phyloP scores from a whole-genome alignment of 2,329 filamentous ascomycete species.

The Colletotrichum sp. region DNA sequence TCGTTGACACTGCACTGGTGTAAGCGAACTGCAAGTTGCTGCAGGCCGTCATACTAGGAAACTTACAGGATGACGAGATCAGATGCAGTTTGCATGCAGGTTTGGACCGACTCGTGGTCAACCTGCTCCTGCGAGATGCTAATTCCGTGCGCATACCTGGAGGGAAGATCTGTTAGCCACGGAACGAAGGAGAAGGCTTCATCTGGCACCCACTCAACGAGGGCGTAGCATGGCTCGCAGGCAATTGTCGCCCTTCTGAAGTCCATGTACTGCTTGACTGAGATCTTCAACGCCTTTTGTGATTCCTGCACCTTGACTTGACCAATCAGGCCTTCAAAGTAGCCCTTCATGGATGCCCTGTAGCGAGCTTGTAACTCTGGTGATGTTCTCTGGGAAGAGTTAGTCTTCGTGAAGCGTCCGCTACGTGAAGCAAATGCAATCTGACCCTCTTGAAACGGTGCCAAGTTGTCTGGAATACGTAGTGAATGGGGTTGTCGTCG shows the following conservation, averaged over 20 bases:
- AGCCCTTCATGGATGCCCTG: neutral
- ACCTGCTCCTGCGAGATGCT: neutral
- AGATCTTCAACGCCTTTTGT: neutral
- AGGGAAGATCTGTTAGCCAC: neutral
- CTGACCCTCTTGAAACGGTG: neutral
- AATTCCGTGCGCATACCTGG: neutral
- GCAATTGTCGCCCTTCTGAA: neutral
- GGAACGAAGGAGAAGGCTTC: neutral
- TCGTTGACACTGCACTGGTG: neutral
- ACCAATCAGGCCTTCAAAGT: neutral
- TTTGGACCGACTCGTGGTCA: neutral
- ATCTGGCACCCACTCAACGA: neutral
- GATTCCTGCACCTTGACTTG: neutral
- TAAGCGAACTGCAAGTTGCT: neutral
- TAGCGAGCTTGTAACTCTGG: neutral
- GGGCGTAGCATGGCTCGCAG: neutral
- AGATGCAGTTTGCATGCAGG: neutral
- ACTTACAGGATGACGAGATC: neutral
- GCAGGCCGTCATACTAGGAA: accelerated
- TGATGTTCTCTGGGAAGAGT: neutral
- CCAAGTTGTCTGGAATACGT: neutral
- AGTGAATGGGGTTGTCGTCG: neutral
- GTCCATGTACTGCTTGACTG: neutral
- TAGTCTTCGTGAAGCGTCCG: neutral
- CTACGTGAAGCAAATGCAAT: neutral